Evolutionary conservation across 441 rosid species (phyloP), one percentile per base, ranked within the genome.

Genomic region (Flueggea neowawraea): DNA sequence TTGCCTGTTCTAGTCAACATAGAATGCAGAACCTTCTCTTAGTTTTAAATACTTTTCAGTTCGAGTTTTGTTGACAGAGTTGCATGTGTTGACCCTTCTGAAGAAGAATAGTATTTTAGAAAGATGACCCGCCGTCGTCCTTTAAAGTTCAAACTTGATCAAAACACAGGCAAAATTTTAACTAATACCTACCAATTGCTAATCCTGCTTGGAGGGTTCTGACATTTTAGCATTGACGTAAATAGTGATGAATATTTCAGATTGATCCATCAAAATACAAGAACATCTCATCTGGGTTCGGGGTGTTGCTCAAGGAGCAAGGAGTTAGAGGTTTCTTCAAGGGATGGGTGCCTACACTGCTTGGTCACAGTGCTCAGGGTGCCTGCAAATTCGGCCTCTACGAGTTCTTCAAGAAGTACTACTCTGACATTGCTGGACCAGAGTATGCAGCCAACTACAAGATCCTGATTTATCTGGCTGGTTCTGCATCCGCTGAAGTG

Each of bases 351-450:
- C 99, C 99, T 54, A 95, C 99, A 31, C 66, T 95, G 62, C 79
- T 91, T 61, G 99, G 99, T 69, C 91, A 91, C 82, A 89, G 99
- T 72, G 97, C 95, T 60, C 99, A 95, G 66, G 99, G 99, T 58
- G 99, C 99, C 22, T 88, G 96, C 90, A 95, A 95, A 79, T 88
- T 68, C 59, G 99, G 99, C 55, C 88, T 91, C 71, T 95, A 95
- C 43, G 98, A 95, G 84, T 95, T 74, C 71, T 95, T 91, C 69
- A 95, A 95, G 89, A 95, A 95, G 73, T 82, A 83, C 48, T 95
- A 95, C 71, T 76, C 97, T 9, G 99, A 89, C 65, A 72, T 95
- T 68, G 99, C 91, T 68, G 99, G 99, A 33, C 99, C 99, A 57
- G 97, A 95, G 82, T 79, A 60, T 64, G 68, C 77, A 52, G 61